Conservation (phyloP, 805 yeast species). For the Kluyveromyces aestuarii region DNA sequence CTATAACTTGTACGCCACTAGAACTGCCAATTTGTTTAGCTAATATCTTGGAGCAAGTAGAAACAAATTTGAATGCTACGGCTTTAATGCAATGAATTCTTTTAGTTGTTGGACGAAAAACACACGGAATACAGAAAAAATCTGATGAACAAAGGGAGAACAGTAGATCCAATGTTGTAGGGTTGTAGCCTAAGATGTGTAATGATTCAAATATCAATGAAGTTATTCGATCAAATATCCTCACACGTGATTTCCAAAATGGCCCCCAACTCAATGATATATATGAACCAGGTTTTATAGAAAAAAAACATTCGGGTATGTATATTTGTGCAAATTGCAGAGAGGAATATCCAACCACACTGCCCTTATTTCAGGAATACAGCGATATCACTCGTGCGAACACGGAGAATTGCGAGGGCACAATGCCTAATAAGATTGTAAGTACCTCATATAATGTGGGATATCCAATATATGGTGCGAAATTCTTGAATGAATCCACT, state of each 20-base stretch:
- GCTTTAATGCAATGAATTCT: background rate
- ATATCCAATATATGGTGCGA: slow-evolving; percentile 76
- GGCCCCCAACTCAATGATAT: background rate
- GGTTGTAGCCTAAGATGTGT: too few relatives aligned
- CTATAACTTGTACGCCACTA: background rate
- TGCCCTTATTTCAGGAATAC: too few relatives aligned
- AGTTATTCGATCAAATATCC: background rate
- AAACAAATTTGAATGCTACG: background rate
- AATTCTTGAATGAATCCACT: slow-evolving; percentile 51
- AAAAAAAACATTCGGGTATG: background rate
- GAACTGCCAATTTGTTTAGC: too few relatives aligned
- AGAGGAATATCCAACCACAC: too few relatives aligned
- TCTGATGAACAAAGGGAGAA: too few relatives aligned
- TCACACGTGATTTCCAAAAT: background rate
- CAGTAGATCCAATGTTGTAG: too few relatives aligned
- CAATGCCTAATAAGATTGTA: slow-evolving; percentile 15
- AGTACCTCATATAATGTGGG: slow-evolving; percentile 34
- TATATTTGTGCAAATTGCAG: background rate
- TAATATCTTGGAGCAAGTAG: background rate
- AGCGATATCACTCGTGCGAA: background rate
- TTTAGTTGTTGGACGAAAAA: background rate
- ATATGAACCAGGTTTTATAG: background rate
- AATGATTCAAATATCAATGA: too few relatives aligned
- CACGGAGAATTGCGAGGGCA: background rate
- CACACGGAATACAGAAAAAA: background rate